Conservation (phyloP, 148 eudicot genomes). For the Arctostaphylos glauca region DNA sequence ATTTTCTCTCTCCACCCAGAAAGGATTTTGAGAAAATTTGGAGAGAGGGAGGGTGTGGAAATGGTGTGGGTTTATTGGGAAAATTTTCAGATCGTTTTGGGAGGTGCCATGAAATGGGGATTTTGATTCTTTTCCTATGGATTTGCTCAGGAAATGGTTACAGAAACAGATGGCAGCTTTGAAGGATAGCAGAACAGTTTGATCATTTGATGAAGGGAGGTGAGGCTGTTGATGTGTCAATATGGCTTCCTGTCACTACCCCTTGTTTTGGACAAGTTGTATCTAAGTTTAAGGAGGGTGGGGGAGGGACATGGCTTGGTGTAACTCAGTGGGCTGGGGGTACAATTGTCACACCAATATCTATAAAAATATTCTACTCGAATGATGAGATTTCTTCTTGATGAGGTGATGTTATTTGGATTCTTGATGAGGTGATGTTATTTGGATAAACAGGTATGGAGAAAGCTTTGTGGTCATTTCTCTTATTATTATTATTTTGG, state of each 20-base stretch:
- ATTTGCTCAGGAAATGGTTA: conserved; percentile 14
- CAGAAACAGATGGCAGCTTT: conserved; percentile 23
- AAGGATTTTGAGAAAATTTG: conserved; percentile 3
- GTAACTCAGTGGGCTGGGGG: background rate
- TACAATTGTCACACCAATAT: conserved; percentile 13
- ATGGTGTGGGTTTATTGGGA: no score
- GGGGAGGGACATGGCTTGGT: conserved; percentile 7
- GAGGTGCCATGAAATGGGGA: conserved; percentile 28
- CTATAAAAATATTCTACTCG: background rate
- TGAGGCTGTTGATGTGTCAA: background rate
- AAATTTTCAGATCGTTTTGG: conserved; percentile 13
- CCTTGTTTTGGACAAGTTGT: conserved; percentile 28
- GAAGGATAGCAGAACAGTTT: conserved; percentile 24
- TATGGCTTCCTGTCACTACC: conserved; percentile 25
- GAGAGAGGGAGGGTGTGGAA: conserved; percentile 20
- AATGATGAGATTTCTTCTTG: conserved; percentile 22
- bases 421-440: conserved; percentile 33
- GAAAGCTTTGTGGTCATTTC: conserved; percentile 50
- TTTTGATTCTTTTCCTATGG: conserved; percentile 12
- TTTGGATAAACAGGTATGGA: conserved; percentile 43
- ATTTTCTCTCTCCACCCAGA: conserved; percentile 34
- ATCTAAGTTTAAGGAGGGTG: conserved; percentile 14
- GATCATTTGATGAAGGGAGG: conserved; percentile 14
- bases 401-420: conserved; percentile 39
- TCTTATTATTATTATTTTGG: conserved; percentile 1